phyloP scores from a whole-genome alignment of 176 grass and related monocot species.

The Cenchrus americanus region DNA sequence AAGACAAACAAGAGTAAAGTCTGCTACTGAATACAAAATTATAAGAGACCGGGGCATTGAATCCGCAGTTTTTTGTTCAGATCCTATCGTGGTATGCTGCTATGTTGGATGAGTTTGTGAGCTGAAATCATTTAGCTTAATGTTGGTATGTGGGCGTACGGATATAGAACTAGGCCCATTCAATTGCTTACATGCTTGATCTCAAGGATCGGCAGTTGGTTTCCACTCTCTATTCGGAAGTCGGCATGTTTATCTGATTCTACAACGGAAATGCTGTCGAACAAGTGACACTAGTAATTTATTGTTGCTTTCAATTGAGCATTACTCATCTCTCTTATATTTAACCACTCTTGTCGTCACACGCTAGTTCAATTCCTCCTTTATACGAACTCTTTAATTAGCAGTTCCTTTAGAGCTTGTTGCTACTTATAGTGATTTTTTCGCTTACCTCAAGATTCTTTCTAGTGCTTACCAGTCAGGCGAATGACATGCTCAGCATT shows the following conservation, averaged over 20 bases:
- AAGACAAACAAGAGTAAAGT: not conserved
- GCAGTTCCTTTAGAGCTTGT: not conserved
- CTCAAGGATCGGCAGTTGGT: not conserved
- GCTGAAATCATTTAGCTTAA: not conserved
- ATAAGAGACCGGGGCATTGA: not conserved
- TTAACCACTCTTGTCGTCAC: not conserved
- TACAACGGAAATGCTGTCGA: not conserved
- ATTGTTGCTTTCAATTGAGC: not conserved
- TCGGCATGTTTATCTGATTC: not conserved
- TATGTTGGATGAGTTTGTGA: not conserved
- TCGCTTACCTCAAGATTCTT: not conserved
- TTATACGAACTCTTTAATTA: not conserved
- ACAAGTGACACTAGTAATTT: not conserved
- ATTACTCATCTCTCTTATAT: not conserved
- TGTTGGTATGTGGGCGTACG: not conserved
- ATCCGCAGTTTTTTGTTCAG: not conserved
- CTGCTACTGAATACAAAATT: constrained; percentile 31
- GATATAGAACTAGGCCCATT: not conserved
- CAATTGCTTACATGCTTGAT: constrained; percentile 7
- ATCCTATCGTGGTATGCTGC: not conserved
- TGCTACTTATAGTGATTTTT: constrained; percentile 7
- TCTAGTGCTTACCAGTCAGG: not conserved
- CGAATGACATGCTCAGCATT: not conserved
- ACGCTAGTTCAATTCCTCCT: not conserved
- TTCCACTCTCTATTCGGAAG: too few relatives aligned